Base-by-base conservation (phyloP, 768 basidiomycete genomes). In the Phanerochaete sordida region DNA sequence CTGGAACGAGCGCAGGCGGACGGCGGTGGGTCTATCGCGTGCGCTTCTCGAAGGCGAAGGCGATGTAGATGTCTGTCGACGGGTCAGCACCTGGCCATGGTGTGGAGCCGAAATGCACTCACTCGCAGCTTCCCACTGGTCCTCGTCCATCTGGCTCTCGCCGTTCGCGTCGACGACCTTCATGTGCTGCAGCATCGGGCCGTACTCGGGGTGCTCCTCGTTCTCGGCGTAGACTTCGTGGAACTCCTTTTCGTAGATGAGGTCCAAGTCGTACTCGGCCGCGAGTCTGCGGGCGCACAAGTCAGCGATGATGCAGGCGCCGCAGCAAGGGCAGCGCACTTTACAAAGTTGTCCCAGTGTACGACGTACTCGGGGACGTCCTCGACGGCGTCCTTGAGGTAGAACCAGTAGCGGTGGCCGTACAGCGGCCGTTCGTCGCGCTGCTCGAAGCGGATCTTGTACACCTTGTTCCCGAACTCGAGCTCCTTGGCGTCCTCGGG, bases 101-200 rank as follows among this genome's bases (percentile, higher is more conserved):
- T 33, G 45, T 8, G 24, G 28, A 15, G 30, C 23, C 9, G 19
- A 30, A 7, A 31, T 11, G 15, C 2, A 12, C 94, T 75, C 74
- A 98, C 97, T 98, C n/a, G 94, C 95, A 63, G 96, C 96, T 69
- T 98, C 95, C 93, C 96, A 97, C 74, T 98, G 95, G 66, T 91
- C 89, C 65, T 91, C 90, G 64, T 95, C 86, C 92, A 98, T 97
- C 56, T 91, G 77, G 68, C 92, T 95, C 75, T 90, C 90, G 1
- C 95, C 94, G 44, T 88, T 81, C 19, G 78, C 75, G 68, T 97
- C 89, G 45, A 97, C 84, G 28, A 99, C 97, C 62, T 87, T 90
- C 97, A 99, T 99, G 65, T 85, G 82, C 59, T 88, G 77, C 75
- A 98, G 79, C 19, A 98, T 78, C n/a, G 85, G 82, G 21, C 84